Percentiles rank a stretch among this genome's conserved stretches.
These are phyloP conservation scores for Microdochium bolleyi DNA, from an alignment of 2,329 filamentous ascomycete species.

Conservation along the genomic window DNA sequence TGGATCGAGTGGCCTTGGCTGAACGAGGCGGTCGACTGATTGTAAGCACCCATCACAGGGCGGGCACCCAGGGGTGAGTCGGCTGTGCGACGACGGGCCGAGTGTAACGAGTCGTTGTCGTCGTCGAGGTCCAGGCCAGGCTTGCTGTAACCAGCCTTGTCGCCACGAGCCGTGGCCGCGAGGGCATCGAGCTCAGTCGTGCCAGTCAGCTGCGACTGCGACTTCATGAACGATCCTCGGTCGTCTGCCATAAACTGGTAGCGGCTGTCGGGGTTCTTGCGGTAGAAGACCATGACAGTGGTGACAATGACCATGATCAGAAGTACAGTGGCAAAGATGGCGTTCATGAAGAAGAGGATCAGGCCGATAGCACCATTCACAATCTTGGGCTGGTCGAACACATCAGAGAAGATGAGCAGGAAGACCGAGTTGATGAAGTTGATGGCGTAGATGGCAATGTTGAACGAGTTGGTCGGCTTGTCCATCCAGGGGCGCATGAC, in stretches of 20 bases:
- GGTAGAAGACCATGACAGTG: conserved; percentile 57
- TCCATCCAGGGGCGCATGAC: conserved; percentile 88
- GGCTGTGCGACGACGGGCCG: conserved; percentile 32
- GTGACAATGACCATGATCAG: conserved; percentile 71
- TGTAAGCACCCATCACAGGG: conserved; percentile 1
- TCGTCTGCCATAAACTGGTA: conserved; percentile 89
- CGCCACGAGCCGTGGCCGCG: conserved; percentile 72
- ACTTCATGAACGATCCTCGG: conserved; percentile 86
- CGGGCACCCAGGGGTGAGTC: conserved; percentile 12
- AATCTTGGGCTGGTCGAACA: conserved; percentile 70
- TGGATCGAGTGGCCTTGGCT: conserved; percentile 16
- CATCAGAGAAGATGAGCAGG: conserved; percentile 71
- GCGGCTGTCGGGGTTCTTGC: conserved; percentile 78
- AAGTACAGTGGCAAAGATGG: conserved; percentile 66
- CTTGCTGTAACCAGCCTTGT: conserved; percentile 47
- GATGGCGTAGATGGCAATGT: conserved; percentile 73
- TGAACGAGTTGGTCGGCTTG: conserved; percentile 87
- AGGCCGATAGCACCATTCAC: conserved; percentile 79
- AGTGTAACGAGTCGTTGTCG: conserved; percentile 58
- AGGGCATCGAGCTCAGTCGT: conserved; percentile 78
- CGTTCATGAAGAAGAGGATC: conserved; percentile 75
- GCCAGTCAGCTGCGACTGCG: conserved; percentile 60
- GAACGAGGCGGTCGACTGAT: conserved; percentile 5
- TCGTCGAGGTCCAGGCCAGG: conserved; percentile 60
- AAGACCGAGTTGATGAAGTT: conserved; percentile 81